Base-by-base conservation (phyloP, 1,284 basidiomycete genomes). In the Cryptococcus sp. region DNA sequence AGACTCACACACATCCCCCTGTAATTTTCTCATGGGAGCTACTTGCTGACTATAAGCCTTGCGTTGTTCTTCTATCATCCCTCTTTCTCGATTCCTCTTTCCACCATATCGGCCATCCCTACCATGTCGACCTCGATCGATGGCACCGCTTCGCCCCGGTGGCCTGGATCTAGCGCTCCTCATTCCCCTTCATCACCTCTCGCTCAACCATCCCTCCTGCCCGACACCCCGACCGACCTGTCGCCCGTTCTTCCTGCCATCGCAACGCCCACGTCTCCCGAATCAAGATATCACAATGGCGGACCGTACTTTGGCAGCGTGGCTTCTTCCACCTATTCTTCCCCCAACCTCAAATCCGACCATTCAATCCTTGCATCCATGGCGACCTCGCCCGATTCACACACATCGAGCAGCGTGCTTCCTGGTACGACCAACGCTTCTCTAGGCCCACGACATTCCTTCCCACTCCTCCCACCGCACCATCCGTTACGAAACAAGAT, bases 391-490 rank as follows among this genome's bases (percentile, higher is more conserved):
- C 52, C 57, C 12, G 28, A 31, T 31, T 14, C 28, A 51, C 41
- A 10, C 51, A 48, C 16, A 28, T 54, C 18, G 38, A 21, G 38
- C 10, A 21, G 38, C 10, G 12, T 40, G 19, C 10, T 21, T 5
- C 7, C 5, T 34, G 33, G 33, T 22, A 31, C 21, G 4, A n/a
- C 36, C 5, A 16, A 22, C 35, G 36, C 38, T 14, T 37, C 24
- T 14, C 19, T 24, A 12, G 23, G 24, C 14, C 41, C 41, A 4
- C 36, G 48, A 38, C 48, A 48, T 49, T 16, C 47, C 42, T 54
- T 61, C 51, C 57, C 63, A 4, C 38, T 63, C 14, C 47, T 65
- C 16, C 59, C 59, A 4, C 57, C 63, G 11, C 54, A 61, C 42
- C 56, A 61, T 47, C 59, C 59, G 9, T 47, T 62, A 25, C 48